Conservation (phyloP, 2,329 filamentous ascomycete species). For the Pestalotiopsis sp. region DNA sequence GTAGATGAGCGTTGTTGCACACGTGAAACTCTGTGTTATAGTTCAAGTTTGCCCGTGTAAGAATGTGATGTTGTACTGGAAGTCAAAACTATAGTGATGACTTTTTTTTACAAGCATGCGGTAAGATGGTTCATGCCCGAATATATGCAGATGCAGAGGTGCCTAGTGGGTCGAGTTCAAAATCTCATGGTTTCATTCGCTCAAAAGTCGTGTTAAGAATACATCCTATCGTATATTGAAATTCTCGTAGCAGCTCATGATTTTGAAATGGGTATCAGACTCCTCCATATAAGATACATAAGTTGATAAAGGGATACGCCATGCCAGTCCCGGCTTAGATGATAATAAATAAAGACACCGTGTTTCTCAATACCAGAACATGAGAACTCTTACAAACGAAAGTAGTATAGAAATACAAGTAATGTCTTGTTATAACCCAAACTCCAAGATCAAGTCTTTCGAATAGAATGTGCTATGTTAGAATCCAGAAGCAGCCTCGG, state of each 20-base stretch:
- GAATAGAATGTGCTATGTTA: neutral
- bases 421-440: neutral
- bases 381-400: neutral
- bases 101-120: no score
- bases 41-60: no score
- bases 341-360: neutral
- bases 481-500: conserved; percentile 51
- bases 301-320: neutral
- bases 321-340: neutral
- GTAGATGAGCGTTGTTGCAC: no score
- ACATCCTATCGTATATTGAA: neutral
- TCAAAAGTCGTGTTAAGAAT: neutral
- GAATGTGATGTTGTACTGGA: no score
- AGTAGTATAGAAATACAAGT: neutral
- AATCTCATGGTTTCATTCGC: no score
- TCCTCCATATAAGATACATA: neutral
- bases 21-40: no score
- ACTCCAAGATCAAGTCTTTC: neutral
- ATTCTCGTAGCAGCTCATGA: neutral
- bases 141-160: no score
- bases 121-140: no score
- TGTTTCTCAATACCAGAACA: neutral
- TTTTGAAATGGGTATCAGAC: neutral
- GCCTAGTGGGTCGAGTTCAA: no score
- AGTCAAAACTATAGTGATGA: no score